Percentiles rank a stretch among this genome's conserved stretches.
Conservation (phyloP, 805 yeast species). For the Cyberlindnera sargentensis region DNA sequence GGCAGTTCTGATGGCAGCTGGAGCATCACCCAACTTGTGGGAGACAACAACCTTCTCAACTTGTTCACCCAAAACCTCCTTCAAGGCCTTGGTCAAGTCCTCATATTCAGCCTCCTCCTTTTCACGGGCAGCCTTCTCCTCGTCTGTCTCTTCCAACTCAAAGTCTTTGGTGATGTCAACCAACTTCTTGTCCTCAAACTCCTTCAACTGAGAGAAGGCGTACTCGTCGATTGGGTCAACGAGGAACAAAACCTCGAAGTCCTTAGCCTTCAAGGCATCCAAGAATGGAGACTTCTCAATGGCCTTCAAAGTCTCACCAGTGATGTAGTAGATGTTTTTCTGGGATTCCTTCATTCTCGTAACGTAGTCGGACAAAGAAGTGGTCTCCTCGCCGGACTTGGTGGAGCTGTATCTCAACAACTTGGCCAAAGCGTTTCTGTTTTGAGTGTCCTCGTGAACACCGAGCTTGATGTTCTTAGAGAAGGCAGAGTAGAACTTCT, state of each 20-base stretch:
- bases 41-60: constrained; percentile 99
- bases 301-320: constrained; percentile 97
- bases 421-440: constrained; percentile 94
- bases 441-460: constrained; percentile 97
- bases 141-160: constrained; percentile 97
- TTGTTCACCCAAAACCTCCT: constrained; percentile 96
- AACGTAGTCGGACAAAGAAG: constrained; percentile 94
- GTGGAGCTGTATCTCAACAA: constrained; percentile 96
- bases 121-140: constrained; percentile 94
- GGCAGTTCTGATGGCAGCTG: constrained; percentile 99
- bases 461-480: constrained; percentile 98
- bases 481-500: constrained; percentile 96
- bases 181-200: constrained; percentile 97
- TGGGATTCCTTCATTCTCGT: constrained; percentile 99
- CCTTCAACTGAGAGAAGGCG: constrained; percentile 98
- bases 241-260: constrained; percentile 95
- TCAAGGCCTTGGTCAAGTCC: constrained; percentile 89
- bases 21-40: constrained; percentile 94
- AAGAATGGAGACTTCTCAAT: constrained; percentile 99
- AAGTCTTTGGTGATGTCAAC: constrained; percentile 99
- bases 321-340: constrained; percentile 98
- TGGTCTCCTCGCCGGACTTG: constrained; percentile 87
- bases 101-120: constrained; percentile 87
- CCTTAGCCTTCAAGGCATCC: constrained; percentile 97
- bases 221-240: constrained; percentile 99